Evolutionary conservation across 2,329 filamentous ascomycete species (phyloP).

Genomic region (Delphinella strobiligena): DNA sequence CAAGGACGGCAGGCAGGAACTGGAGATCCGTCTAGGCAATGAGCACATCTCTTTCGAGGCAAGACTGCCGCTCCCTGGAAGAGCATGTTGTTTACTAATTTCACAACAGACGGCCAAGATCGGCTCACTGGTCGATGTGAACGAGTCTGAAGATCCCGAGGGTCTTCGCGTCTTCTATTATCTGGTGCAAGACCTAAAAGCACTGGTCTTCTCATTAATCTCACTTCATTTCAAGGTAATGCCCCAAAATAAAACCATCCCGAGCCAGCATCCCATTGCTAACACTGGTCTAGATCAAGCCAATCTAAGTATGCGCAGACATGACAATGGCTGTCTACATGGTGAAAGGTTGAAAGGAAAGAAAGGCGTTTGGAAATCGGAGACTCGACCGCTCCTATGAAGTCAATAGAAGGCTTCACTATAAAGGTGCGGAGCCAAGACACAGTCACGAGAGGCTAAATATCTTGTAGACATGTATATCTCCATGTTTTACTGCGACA

Average conservation of each 20-base stretch:
- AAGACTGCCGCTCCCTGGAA: slow-evolving; percentile 17
- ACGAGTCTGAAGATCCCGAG: slow-evolving; percentile 90
- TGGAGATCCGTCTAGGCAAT: slow-evolving; percentile 85
- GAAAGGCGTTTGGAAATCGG: too few species aligned
- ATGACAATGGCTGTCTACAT: too few species aligned
- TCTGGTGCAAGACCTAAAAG: slow-evolving; percentile 92
- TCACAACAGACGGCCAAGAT: slow-evolving; percentile 79
- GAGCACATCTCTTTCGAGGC: slow-evolving; percentile 98
- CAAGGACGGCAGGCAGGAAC: slow-evolving; percentile 92
- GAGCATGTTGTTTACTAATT: slow-evolving; percentile 16
- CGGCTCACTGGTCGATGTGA: slow-evolving; percentile 90
- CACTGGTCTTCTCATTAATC: slow-evolving; percentile 90
- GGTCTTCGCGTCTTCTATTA: slow-evolving; percentile 97
- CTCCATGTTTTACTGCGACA: too few species aligned
- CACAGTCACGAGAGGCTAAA: too few species aligned
- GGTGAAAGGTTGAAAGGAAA: too few species aligned
- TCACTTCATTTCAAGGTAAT: slow-evolving; percentile 87
- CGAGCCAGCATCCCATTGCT: not conserved
- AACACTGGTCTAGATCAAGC: slow-evolving; percentile 17
- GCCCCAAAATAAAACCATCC: not conserved
- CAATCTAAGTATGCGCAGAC: slow-evolving; percentile 13
- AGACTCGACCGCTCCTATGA: too few species aligned
- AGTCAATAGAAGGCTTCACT: too few species aligned
- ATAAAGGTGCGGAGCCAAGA: too few species aligned
- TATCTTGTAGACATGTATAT: too few species aligned